Evolutionary conservation across 2,329 filamentous ascomycete species (phyloP).

Genomic region (Scytalidium lignicola): DNA sequence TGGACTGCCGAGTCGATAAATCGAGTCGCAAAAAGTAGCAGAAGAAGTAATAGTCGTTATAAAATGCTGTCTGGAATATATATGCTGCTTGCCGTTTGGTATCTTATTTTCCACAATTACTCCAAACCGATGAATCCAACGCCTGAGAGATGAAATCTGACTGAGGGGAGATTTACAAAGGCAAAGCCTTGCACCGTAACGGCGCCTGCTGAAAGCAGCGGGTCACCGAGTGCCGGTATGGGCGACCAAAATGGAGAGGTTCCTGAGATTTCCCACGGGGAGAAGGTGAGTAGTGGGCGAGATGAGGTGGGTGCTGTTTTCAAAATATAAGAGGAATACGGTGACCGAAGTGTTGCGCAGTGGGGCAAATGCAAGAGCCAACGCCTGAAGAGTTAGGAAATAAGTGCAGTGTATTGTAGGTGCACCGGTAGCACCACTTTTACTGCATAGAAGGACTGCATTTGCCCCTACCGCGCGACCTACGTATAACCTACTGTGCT

Average conservation of each 20-base stretch:
- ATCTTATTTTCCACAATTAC: constrained; percentile 13
- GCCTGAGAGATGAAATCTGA: constrained; percentile 23
- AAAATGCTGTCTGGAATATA: constrained; percentile 22
- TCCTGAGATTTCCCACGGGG: constrained; percentile 14
- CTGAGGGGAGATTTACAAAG: constrained; percentile 16
- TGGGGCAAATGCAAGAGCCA: constrained; percentile 5
- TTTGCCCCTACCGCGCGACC: neutral
- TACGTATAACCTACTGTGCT: neutral
- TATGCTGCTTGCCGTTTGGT: constrained; percentile 1
- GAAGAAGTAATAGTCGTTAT: constrained; percentile 8
- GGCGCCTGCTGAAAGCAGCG: constrained; percentile 28
- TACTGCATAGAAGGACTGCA: neutral
- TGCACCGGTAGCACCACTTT: neutral
- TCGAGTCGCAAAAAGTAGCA: constrained; percentile 23
- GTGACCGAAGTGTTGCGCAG: constrained; percentile 9
- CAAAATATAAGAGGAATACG: constrained; percentile 21
- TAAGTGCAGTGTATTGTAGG: neutral
- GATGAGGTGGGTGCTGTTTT: constrained; percentile 18
- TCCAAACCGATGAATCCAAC: constrained; percentile 23
- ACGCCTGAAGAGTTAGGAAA: constrained; percentile 1
- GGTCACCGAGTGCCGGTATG: constrained; percentile 25
- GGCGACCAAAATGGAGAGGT: constrained; percentile 25
- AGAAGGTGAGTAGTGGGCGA: constrained; percentile 13
- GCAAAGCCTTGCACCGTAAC: constrained; percentile 28
- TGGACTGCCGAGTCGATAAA: constrained; percentile 28